A percentile compares a stretch with the other conserved stretches of the same genome.
Evolutionary conservation across 2,329 filamentous ascomycete species (phyloP).

Genomic region (Drechslerella dactyloides): DNA sequence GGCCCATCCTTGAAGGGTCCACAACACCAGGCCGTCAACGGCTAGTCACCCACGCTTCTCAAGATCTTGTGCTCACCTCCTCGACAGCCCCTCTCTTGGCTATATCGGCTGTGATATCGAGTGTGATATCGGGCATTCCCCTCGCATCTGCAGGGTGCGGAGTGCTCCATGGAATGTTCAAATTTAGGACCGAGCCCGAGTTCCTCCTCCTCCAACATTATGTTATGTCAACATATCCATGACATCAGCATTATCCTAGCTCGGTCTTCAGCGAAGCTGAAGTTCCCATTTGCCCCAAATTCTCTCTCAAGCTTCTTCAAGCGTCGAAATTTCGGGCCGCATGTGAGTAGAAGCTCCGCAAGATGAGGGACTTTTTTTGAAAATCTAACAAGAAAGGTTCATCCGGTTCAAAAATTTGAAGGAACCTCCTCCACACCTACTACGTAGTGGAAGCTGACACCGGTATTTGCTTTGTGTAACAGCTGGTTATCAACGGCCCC

Average conservation of each 20-base stretch:
- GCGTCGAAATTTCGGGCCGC: not conserved
- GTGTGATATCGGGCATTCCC: not conserved
- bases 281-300: not conserved
- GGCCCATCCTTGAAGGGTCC: slow-evolving; percentile 33
- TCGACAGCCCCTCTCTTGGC: not conserved
- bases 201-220: slow-evolving; percentile 1
- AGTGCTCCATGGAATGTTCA: not conserved
- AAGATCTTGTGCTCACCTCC: slow-evolving; percentile 4
- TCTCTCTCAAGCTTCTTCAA: not conserved
- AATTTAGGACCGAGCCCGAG: not conserved
- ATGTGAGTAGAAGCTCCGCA: not conserved
- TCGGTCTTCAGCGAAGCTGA: not conserved
- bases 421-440: no score
- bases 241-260: slow-evolving; percentile 1
- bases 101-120: slow-evolving; percentile 2
- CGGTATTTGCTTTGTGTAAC: slow-evolving; percentile 6
- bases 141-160: not conserved
- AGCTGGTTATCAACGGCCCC: not conserved
- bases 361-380: not conserved
- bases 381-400: no score
- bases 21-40: slow-evolving; percentile 16
- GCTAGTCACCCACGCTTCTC: slow-evolving; percentile 1
- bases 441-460: not conserved
- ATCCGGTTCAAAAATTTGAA: no score
- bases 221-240: not conserved